Base-by-base conservation (phyloP, 1,284 basidiomycete genomes). In the Sanghuangporus weigelae region DNA sequence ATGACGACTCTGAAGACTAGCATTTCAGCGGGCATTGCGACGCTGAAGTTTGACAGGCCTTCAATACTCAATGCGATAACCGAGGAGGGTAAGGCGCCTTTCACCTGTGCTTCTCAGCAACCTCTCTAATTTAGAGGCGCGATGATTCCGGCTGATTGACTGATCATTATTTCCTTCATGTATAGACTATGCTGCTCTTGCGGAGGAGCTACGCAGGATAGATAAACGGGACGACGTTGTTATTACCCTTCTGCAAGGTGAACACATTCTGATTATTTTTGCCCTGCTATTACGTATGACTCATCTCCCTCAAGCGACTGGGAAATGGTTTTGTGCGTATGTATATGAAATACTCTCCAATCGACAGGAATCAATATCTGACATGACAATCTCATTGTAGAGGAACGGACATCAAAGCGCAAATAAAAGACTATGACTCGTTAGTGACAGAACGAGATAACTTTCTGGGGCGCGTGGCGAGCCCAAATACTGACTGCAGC, bases 311-410 rank as follows among this genome's bases (percentile, higher is more conserved):
- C 23, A 59, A 89, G 87, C 85, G 7, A 84, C 77, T 42, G 87
- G 87, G 1, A 81, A 77, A 63, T 89, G 85, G 85, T 89, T 89
- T 72, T 89, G 85, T 75, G 81, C 87, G 87, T 89, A 71, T 70
- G 85, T 73, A 16, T 51, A 23, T 23, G 49, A 26, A 23, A 21
- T 16, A 16, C 44, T 21, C 40, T 16, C 12, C 10, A 12, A 42
- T 36, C 26, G 2, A 21, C 38, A 23, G 36, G 49, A 57, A 51
- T 21, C 40, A 59, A 39, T 48, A n/a, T 38, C 19, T 5, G 42
- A 57, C 1, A 40, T 64, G 19, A 35, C 54, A 3, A 56, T 42
- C 7, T 26, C 36, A 7, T 36, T 10, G 2, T 39, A 38, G 82
- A 16, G 85, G 85, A 1, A 85, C 85, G 8, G 76, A 85, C 69